Conservation (phyloP, 352 stramenopile genomes). For the Plasmopara muralis region DNA sequence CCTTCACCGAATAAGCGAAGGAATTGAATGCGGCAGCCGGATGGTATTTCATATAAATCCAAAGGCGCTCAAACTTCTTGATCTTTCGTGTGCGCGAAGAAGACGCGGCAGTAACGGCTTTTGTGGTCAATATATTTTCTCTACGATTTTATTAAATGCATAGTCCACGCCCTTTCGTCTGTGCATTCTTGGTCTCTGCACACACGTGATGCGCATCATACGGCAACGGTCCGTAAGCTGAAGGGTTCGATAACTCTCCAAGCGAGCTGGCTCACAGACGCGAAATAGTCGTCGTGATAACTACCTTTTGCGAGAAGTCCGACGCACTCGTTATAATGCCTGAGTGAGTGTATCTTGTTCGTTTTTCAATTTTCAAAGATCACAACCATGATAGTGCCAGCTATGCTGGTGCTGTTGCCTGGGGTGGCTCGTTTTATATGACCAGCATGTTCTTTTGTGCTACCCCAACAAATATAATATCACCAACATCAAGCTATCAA, state of each 20-base stretch:
- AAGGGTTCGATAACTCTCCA: background rate
- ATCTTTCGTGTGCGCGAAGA: constrained; percentile 10
- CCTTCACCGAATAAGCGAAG: background rate
- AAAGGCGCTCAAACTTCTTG: constrained; percentile 8
- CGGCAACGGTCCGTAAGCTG: background rate
- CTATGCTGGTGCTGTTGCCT: background rate
- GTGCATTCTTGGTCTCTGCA: background rate
- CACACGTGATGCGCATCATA: background rate
- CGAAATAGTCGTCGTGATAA: background rate
- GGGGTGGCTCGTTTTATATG: background rate
- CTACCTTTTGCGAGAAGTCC: background rate
- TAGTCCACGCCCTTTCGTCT: constrained; percentile 4
- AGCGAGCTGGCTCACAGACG: background rate
- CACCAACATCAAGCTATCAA: background rate
- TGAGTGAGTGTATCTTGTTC: background rate
- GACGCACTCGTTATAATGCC: background rate
- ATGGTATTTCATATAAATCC: background rate
- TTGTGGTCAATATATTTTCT: constrained; percentile 4
- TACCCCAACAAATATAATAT: background rate
- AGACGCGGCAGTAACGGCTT: constrained; percentile 11
- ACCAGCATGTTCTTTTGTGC: background rate
- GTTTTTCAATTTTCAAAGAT: background rate
- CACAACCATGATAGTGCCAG: background rate
- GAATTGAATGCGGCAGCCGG: background rate
- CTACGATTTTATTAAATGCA: no score